Base-by-base conservation (phyloP, 225 moss, liverwort and hornwort species). In the Marchantia paleacea region DNA sequence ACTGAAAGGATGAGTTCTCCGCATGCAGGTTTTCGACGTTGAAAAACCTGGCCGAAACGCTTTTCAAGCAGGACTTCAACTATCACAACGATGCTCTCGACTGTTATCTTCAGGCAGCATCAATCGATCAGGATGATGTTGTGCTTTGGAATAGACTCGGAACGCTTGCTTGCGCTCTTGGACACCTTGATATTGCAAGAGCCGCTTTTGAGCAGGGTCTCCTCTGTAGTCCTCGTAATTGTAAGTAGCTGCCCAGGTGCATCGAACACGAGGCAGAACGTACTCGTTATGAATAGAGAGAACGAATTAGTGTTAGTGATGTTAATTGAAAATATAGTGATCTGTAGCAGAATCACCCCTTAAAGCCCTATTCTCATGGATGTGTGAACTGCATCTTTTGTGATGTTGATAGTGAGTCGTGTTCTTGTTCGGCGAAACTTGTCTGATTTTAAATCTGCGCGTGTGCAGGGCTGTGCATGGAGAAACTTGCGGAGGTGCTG, bases 171-270 rank as follows among this genome's bases (percentile, higher is more conserved):
- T 94, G 94, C 84, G 81, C 93, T 60, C 91, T 97, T 60, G 97
- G 97, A 47, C 87, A 92, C 76, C 89, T 97, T 18, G 90, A 92
- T 85, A 86, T 92, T 55, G 93, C 97, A 73, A 94, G 97, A 81
- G 85, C 92, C 80, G 97, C 94, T 25, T 97, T 97, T 84, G 97
- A 97, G 81, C 95, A 97, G 93, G 97, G 97, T 47, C 85, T 97
- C 61, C 85, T 87, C 79, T 97, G 97, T 83, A 97, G 93, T 83
- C 97, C 97, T 1, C 91, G 95, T 55, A 93, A 97, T 84, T 97
- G 97, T 94, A 88, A 89, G 92, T 67, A 67, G 26, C 39, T 76
- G 19, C 19, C 24, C 13, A 20, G 53, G 30, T 31, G 12, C 15
- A 52, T 74, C 73, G 24, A 24, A n/a, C 18, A 10, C 25, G 12